phyloP scores from a whole-genome alignment of 768 basidiomycete genomes.

The Xerocomellus intermedius region DNA sequence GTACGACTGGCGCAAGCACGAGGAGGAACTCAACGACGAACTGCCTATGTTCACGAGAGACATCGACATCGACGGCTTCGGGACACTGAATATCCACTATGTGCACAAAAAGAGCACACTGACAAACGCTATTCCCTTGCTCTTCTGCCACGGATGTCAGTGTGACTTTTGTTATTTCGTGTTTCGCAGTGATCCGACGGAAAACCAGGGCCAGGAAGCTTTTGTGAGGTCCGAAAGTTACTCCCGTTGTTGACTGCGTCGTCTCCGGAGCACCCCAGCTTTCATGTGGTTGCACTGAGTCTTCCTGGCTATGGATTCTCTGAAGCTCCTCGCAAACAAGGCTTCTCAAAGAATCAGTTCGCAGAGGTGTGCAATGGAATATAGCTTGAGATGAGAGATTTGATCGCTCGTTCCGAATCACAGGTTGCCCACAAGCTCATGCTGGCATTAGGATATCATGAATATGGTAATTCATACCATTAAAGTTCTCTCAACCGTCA shows the following conservation, averaged over 20 bases:
- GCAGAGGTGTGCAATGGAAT: constrained; percentile 43
- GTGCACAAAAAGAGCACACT: constrained; percentile 50
- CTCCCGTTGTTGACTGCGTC: constrained; percentile 48
- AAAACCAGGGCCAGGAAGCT: no score
- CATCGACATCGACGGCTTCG: constrained; percentile 47
- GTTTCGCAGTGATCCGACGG: no score
- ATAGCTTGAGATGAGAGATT: no score
- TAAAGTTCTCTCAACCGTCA: neutral
- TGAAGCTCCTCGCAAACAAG: constrained; percentile 50
- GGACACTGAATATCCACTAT: constrained; percentile 52
- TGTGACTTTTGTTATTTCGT: no score
- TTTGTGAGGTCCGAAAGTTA: constrained; percentile 50
- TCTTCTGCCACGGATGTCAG: constrained; percentile 59
- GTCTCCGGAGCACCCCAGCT: constrained; percentile 47
- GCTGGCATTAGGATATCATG: constrained; percentile 45
- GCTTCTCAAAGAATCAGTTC: constrained; percentile 49
- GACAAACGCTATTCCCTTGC: constrained; percentile 49
- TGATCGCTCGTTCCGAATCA: neutral
- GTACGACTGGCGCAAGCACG: constrained; percentile 55
- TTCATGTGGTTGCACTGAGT: constrained; percentile 60
- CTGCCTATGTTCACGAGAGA: constrained; percentile 55
- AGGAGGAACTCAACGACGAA: constrained; percentile 47
- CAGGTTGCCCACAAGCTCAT: constrained; percentile 50
- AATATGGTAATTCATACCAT: constrained; percentile 39
- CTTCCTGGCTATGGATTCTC: constrained; percentile 66